Percentiles rank a stretch among this genome's conserved stretches.
Conservation (phyloP, 2,329 filamentous ascomycete species). For the Aspergillus sp. region DNA sequence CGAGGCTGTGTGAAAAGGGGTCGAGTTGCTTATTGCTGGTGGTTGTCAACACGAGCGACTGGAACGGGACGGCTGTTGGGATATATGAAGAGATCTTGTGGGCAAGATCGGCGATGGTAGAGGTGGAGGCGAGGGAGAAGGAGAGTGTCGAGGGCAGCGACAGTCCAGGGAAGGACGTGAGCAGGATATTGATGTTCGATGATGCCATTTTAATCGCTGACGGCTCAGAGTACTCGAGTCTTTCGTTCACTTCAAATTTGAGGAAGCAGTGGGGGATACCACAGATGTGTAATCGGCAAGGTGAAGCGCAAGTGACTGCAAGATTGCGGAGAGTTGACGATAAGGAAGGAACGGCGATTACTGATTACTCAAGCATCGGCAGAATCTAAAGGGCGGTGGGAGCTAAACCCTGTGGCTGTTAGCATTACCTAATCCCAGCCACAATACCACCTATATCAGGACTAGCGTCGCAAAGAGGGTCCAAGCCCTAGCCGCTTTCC, state of each 20-base stretch:
- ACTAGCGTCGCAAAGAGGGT: conserved; percentile 18
- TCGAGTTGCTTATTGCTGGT: conserved; percentile 70
- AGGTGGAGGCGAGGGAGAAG: conserved; percentile 66
- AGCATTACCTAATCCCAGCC: too few relatives aligned
- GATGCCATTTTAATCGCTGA: conserved; percentile 50
- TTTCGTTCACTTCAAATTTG: neutral
- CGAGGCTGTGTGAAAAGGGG: conserved; percentile 52
- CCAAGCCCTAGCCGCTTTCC: conserved; percentile 28
- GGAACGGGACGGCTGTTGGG: conserved; percentile 58
- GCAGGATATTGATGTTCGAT: conserved; percentile 71
- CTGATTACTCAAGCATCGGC: conserved; percentile 2
- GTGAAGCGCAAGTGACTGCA: conserved; percentile 9
- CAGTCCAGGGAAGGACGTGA: conserved; percentile 81
- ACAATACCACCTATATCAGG: neutral
- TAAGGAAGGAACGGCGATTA: conserved; percentile 1
- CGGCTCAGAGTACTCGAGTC: neutral
- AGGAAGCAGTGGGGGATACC: neutral
- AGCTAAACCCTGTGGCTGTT: neutral
- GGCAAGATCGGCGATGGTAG: conserved; percentile 67
- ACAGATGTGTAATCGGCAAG: neutral
- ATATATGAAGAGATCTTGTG: conserved; percentile 56
- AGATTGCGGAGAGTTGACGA: conserved; percentile 20
- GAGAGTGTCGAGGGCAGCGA: conserved; percentile 79
- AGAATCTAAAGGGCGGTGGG: too few relatives aligned
- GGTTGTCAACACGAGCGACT: conserved; percentile 74